These are phyloP conservation scores for Aspergillus quadrilineatus DNA, from an alignment of 2,329 filamentous ascomycete genomes.

Conservation along the genomic window DNA sequence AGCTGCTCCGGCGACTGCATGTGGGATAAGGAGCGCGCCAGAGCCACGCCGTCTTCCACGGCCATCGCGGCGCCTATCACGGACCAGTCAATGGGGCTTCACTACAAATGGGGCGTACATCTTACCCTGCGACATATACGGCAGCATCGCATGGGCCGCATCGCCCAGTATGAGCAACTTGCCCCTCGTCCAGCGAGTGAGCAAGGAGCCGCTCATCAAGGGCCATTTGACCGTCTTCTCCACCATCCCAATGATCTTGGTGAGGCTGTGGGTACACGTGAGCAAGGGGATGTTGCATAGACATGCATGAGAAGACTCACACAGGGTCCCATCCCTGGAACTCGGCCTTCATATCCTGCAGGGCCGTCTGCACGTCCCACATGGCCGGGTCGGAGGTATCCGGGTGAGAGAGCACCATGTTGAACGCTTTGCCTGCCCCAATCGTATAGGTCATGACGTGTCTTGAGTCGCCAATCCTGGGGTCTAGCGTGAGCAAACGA, in stretches of 20 bases:
- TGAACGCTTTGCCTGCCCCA: slow-evolving; percentile 44
- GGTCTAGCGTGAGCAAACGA: too few species aligned
- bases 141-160: slow-evolving; percentile 47
- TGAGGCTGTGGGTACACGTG: too few species aligned
- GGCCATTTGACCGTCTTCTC: slow-evolving; percentile 19
- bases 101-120: too few species aligned
- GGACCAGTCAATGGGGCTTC: too few species aligned
- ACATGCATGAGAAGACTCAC: too few species aligned
- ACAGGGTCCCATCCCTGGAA: slow-evolving; percentile 24
- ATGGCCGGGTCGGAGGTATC: slow-evolving; percentile 37
- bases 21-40: slow-evolving; percentile 34
- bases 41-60: slow-evolving; percentile 45
- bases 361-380: slow-evolving; percentile 24
- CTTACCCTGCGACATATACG: slow-evolving; percentile 44
- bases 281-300: too few species aligned
- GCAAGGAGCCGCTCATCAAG: slow-evolving; percentile 26
- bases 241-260: slow-evolving; percentile 28
- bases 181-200: slow-evolving; percentile 19
- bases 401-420: slow-evolving; percentile 48
- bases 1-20: slow-evolving; percentile 30
- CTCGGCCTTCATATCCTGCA: slow-evolving; percentile 34
- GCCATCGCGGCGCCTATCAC: slow-evolving; percentile 46
- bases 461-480: slow-evolving; percentile 27
- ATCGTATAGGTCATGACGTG: slow-evolving; percentile 50
- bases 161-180: slow-evolving; percentile 45